Evolutionary conservation across 2,329 filamentous ascomycete species (phyloP).

Genomic region (Aspergillus fumigatus): DNA sequence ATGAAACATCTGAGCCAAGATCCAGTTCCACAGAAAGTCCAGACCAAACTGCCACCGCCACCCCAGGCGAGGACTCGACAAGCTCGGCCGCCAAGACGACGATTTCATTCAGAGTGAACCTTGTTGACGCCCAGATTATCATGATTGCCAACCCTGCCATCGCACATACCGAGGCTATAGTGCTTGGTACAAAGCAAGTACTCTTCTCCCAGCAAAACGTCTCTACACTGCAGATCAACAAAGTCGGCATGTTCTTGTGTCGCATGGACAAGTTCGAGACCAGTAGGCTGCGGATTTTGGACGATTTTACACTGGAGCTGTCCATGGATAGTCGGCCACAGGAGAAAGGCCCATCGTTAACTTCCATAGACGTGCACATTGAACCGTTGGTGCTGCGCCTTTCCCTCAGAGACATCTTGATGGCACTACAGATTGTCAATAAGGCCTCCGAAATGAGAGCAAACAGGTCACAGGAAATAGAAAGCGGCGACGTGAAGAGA

Average conservation of each 20-base stretch:
- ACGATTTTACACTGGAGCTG: constrained; percentile 90
- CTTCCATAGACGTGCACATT: constrained; percentile 78
- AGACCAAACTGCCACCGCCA: constrained; percentile 19
- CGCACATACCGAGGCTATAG: constrained; percentile 88
- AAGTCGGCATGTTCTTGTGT: constrained; percentile 97
- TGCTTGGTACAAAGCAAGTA: constrained; percentile 89
- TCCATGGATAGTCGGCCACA: constrained; percentile 72
- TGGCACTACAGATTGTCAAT: constrained; percentile 87
- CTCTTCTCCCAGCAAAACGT: constrained; percentile 91
- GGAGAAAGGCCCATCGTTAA: constrained; percentile 57
- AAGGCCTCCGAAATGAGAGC: constrained; percentile 82
- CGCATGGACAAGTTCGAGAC: constrained; percentile 98
- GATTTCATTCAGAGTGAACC: constrained; percentile 83
- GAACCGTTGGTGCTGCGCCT: constrained; percentile 87
- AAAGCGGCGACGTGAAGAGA: constrained; percentile 52
- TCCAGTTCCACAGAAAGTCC: constrained; percentile 27
- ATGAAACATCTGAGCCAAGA: constrained; percentile 33
- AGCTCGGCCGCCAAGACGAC: constrained; percentile 55
- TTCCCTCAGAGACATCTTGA: constrained; percentile 87
- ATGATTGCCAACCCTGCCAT: constrained; percentile 92
- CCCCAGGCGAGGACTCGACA: constrained; percentile 28
- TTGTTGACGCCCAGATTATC: constrained; percentile 95
- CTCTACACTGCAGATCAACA: constrained; percentile 84
- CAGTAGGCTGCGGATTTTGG: constrained; percentile 82
- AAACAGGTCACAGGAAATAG: constrained; percentile 42